Percentiles rank a stretch among this genome's conserved stretches.
These are phyloP conservation scores for Mucor indicus DNA, from an alignment of 371 early-diverging fungal species.

Conservation along the genomic window DNA sequence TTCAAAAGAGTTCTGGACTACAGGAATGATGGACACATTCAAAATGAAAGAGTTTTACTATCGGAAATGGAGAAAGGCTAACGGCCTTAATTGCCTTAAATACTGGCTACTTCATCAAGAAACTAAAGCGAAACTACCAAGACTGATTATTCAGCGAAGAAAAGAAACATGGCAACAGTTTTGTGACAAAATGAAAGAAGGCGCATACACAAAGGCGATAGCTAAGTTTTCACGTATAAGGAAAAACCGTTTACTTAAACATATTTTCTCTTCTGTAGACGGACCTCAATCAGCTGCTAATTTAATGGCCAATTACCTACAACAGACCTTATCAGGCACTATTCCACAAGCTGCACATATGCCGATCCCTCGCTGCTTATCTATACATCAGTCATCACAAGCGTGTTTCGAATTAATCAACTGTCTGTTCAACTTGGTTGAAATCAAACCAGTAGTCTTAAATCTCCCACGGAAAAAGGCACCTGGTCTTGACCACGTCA, in stretches of 20 bases:
- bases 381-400: too few species aligned
- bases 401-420: background rate
- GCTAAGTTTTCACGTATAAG: background rate
- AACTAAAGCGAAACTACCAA: slow-evolving; percentile 1
- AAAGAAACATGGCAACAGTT: slow-evolving; percentile 16
- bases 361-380: too few species aligned
- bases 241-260: background rate
- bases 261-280: background rate
- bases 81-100: slow-evolving; percentile 1
- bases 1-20: background rate
- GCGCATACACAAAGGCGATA: slow-evolving; percentile 2
- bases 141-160: background rate
- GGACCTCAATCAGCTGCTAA: background rate
- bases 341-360: background rate
- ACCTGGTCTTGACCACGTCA: slow-evolving; percentile 20
- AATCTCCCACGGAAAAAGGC: slow-evolving; percentile 12
- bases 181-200: slow-evolving; percentile 1
- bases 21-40: background rate
- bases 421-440: background rate
- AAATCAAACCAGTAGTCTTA: background rate
- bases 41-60: slow-evolving; percentile 4
- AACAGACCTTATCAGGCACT: background rate
- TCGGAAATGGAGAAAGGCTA: slow-evolving; percentile 6
- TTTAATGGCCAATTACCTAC: slow-evolving; percentile 3
- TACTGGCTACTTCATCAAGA: slow-evolving; percentile 16